phyloP scores from a whole-genome alignment of 2,329 filamentous ascomycete genomes.

The Colletotrichum sojae region DNA sequence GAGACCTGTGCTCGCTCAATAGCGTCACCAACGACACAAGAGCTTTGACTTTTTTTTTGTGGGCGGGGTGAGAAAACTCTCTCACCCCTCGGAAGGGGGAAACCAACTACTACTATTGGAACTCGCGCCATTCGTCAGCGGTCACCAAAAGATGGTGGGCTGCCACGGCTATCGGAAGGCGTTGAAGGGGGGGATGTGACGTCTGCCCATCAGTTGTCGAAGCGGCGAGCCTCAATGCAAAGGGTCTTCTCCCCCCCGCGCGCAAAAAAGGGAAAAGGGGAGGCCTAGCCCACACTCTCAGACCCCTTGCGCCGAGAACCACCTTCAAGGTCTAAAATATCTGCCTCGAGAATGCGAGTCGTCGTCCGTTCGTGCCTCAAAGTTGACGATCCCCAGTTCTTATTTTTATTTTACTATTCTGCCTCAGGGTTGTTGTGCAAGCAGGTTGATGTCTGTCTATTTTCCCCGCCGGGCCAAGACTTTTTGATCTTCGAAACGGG shows the following conservation, averaged over 20 bases:
- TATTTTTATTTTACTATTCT: too few relatives aligned
- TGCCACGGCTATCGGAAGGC: constrained; percentile 6
- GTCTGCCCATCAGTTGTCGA: too few relatives aligned
- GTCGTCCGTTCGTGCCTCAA: too few relatives aligned
- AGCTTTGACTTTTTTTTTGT: constrained; percentile 17
- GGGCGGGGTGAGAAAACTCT: background rate
- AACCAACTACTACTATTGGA: background rate
- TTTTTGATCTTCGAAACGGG: too few relatives aligned
- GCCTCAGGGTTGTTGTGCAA: too few relatives aligned
- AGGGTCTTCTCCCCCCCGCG: background rate
- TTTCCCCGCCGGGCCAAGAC: too few relatives aligned
- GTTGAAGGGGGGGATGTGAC: too few relatives aligned
- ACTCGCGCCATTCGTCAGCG: background rate
- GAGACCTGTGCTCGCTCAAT: constrained; percentile 18
- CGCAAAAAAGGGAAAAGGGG: too few relatives aligned
- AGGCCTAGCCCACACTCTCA: background rate
- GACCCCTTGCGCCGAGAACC: constrained; percentile 12
- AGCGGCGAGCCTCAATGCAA: too few relatives aligned
- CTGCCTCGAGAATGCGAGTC: background rate
- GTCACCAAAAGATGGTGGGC: background rate
- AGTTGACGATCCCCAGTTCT: too few relatives aligned
- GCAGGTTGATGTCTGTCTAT: too few relatives aligned
- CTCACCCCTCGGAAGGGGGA: background rate
- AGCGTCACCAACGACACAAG: background rate
- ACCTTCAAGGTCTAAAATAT: background rate